Evolutionary conservation across 495 filamentous ascomycete genomes (phyloP).

Genomic region (Podospora pseudocomata): DNA sequence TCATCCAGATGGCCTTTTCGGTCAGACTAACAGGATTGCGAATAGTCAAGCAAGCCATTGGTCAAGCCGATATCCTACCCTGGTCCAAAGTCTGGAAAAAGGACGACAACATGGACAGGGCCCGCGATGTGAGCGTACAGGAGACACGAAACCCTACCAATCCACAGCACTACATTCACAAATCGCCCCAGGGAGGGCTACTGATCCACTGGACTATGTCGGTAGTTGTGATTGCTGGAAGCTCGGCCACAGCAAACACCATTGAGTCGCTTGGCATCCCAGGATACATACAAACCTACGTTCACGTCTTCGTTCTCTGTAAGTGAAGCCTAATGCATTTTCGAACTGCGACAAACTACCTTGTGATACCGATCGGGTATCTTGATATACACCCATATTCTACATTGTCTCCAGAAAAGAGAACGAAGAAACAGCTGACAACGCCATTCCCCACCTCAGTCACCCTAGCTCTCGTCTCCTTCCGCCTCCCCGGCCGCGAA

Average conservation of each 20-base stretch:
- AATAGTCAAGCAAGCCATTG: constrained; percentile 1
- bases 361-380: no score
- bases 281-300: constrained; percentile 2
- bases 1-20: background rate
- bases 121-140: background rate
- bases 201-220: constrained; percentile 1
- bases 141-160: background rate
- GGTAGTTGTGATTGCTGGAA: background rate
- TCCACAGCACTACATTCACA: background rate
- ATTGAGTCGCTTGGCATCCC: background rate
- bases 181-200: background rate
- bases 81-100: constrained; percentile 5
- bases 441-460: background rate
- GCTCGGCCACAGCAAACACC: background rate
- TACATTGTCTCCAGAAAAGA: no score
- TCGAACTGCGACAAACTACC: no score
- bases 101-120: background rate
- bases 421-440: no score
- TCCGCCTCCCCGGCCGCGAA: background rate
- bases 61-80: constrained; percentile 1
- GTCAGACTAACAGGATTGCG: background rate
- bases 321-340: background rate
- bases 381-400: no score
- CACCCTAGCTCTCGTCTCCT: background rate
- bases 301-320: constrained; percentile 1